Evolutionary conservation across 768 basidiomycete species (phyloP).

Genomic region (Termitomyces sp.): DNA sequence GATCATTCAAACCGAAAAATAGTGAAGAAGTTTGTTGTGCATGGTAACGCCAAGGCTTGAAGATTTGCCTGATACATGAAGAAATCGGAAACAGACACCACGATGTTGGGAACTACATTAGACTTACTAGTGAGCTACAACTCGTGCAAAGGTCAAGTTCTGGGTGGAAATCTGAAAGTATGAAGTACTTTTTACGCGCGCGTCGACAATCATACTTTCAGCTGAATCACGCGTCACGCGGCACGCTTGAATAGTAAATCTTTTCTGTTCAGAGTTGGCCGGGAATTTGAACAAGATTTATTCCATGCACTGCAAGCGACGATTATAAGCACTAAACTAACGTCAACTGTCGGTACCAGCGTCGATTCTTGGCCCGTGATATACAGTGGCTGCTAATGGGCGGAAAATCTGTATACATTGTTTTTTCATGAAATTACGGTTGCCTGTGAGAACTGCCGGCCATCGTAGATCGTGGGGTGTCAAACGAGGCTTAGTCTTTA

Average conservation of each 20-base stretch:
- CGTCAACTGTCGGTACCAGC: not conserved
- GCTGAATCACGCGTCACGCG: not conserved
- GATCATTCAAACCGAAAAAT: slow-evolving; percentile 13
- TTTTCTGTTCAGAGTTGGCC: not conserved
- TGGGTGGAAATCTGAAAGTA: not conserved
- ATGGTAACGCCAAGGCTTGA: not conserved
- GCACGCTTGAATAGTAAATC: not conserved
- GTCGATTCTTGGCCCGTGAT: not conserved
- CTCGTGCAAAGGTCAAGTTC: not conserved
- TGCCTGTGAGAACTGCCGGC: too few species aligned
- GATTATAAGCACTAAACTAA: not conserved
- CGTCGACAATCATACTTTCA: not conserved
- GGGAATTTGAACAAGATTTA: not conserved
- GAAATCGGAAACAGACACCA: not conserved
- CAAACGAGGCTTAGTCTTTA: not conserved
- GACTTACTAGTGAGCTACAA: not conserved
- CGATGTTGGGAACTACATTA: not conserved
- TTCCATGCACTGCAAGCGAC: not conserved
- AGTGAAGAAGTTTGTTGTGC: slow-evolving; percentile 11
- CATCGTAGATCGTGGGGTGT: too few species aligned
- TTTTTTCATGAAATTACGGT: not conserved
- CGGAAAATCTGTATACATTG: too few species aligned
- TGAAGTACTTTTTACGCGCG: not conserved
- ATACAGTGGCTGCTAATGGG: too few species aligned
- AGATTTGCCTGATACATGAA: not conserved